phyloP scores from a whole-genome alignment of 129 eudicot species.

The Flaveria ramosissima region DNA sequence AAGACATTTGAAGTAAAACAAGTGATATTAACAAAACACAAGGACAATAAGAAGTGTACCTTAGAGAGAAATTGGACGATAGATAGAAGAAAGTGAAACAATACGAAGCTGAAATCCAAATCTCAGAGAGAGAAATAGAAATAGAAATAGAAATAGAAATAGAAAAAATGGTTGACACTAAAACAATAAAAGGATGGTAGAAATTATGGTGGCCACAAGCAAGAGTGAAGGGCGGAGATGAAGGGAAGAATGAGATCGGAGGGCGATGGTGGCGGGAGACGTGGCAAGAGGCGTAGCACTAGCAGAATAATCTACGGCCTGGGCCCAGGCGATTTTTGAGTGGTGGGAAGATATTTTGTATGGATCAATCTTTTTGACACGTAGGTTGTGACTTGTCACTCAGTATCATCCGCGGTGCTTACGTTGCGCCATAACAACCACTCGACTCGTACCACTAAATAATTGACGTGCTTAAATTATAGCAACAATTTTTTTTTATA shows the following conservation, averaged over 20 bases:
- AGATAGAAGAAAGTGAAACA: not conserved
- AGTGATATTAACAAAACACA: no score
- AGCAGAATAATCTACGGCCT: slow-evolving; percentile 35
- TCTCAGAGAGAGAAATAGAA: no score
- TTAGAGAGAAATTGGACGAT: not conserved
- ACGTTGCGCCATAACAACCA: slow-evolving; percentile 34
- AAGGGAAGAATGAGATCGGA: slow-evolving; percentile 27
- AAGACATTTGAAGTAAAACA: not conserved
- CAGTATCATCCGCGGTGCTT: not conserved
- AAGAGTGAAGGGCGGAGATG: slow-evolving; percentile 38
- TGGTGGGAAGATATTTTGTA: slow-evolving; percentile 44
- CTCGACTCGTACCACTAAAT: not conserved
- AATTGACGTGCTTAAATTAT: slow-evolving; percentile 22
- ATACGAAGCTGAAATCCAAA: not conserved
- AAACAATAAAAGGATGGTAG: not conserved
- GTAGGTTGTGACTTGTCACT: slow-evolving; percentile 16
- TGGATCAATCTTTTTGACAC: slow-evolving; percentile 50
- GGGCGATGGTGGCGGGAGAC: slow-evolving; percentile 30
- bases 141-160: no score
- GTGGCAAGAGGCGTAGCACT: slow-evolving; percentile 44
- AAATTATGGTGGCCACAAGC: slow-evolving; percentile 64
- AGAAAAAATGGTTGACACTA: not conserved
- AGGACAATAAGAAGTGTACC: no score
- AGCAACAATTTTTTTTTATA: not conserved
- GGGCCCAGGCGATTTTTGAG: slow-evolving; percentile 30